Conservation (phyloP, 2,329 filamentous ascomycete species). For the Verruconis gallopava region DNA sequence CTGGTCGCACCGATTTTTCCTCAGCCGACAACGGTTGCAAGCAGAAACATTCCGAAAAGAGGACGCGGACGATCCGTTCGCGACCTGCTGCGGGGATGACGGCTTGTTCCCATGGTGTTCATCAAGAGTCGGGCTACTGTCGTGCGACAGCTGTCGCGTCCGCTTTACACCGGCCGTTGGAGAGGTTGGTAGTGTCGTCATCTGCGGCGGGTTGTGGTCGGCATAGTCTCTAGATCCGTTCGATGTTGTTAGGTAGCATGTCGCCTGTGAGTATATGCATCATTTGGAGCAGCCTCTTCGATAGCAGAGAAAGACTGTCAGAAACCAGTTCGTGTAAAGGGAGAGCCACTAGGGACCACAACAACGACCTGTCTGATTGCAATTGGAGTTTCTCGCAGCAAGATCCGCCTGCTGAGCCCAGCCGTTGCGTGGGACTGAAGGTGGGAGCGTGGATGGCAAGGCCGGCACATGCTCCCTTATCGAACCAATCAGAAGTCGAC, state of each 20-base stretch:
- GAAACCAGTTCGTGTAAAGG: too few relatives aligned
- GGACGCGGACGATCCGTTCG: conserved; percentile 17
- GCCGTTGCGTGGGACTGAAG: too few relatives aligned
- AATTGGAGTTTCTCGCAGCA: too few relatives aligned
- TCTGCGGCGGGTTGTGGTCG: conserved; percentile 21
- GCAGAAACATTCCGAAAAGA: conserved; percentile 57
- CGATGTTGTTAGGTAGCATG: neutral
- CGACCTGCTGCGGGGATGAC: neutral
- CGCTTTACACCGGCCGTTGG: conserved; percentile 21
- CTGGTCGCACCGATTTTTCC: conserved; percentile 94
- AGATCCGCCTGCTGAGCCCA: too few relatives aligned
- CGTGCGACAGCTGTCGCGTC: conserved; percentile 22
- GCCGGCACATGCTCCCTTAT: too few relatives aligned
- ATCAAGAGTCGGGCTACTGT: conserved; percentile 20
- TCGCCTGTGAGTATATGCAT: neutral
- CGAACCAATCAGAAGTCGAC: too few relatives aligned
- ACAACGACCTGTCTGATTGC: too few relatives aligned
- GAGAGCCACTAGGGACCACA: too few relatives aligned
- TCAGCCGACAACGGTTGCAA: conserved; percentile 80
- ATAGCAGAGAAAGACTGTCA: too few relatives aligned
- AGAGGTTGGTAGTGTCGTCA: conserved; percentile 21
- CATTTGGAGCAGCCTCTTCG: too few relatives aligned
- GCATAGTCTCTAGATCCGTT: neutral
- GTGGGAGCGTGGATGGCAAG: too few relatives aligned
- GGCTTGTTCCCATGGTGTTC: conserved; percentile 15